Conservation (phyloP, 192 early-diverging fungal species). For the Entophlyctis helioformis region DNA sequence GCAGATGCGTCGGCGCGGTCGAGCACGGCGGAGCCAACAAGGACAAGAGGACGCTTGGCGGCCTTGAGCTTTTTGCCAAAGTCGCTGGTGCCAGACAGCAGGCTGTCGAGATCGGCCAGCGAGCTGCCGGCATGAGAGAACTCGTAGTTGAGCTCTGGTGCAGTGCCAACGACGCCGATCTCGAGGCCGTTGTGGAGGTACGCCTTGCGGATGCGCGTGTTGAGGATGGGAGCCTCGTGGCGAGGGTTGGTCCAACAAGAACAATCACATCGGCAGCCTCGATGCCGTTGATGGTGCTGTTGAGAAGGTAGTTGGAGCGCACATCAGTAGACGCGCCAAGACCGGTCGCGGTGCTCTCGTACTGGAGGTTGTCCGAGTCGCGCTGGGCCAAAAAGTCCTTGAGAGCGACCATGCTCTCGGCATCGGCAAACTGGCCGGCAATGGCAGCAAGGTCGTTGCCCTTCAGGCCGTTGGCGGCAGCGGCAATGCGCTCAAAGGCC, state of each 20-base stretch:
- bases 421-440: conserved; percentile 87
- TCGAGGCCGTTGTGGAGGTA: conserved; percentile 72
- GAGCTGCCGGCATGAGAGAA: conserved; percentile 70
- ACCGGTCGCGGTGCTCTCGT: conserved; percentile 56
- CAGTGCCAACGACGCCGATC: conserved; percentile 69
- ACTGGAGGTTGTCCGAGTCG: conserved; percentile 73
- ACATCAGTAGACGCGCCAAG: conserved; percentile 55
- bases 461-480: conserved; percentile 43
- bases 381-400: conserved; percentile 88
- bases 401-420: conserved; percentile 83
- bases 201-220: conserved; percentile 90
- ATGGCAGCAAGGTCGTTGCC: conserved; percentile 65
- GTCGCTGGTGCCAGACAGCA: conserved; percentile 54
- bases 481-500: conserved; percentile 62
- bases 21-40: conserved; percentile 71
- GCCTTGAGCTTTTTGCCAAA: conserved; percentile 62
- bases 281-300: conserved; percentile 70
- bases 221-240: conserved; percentile 90
- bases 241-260: conserved; percentile 92
- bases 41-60: conserved; percentile 86
- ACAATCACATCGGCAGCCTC: conserved; percentile 90
- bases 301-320: conserved; percentile 80
- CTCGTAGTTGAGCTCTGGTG: conserved; percentile 78
- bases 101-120: conserved; percentile 49
- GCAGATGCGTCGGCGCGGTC: conserved; percentile 65